These are phyloP conservation scores for Albifimbria verrucaria DNA, from an alignment of 2,329 filamentous ascomycete species.

Conservation along the genomic window DNA sequence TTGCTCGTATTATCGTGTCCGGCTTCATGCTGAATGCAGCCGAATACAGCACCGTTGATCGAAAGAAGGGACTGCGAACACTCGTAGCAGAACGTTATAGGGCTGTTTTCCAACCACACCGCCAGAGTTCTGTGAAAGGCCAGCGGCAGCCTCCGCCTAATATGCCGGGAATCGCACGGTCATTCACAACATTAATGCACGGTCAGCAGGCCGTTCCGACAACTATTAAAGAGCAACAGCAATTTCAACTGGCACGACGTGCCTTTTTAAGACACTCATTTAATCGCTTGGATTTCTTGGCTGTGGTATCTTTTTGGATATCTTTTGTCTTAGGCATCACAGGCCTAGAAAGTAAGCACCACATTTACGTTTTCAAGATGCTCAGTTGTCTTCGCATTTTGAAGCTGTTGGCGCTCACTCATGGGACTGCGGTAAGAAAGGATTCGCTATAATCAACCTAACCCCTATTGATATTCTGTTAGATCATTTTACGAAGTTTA, in stretches of 20 bases:
- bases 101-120: conserved; percentile 76
- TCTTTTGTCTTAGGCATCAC: conserved; percentile 71
- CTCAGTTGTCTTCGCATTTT: conserved; percentile 91
- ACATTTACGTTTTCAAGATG: conserved; percentile 93
- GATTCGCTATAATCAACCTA: neutral
- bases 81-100: conserved; percentile 74
- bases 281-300: conserved; percentile 91
- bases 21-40: conserved; percentile 86
- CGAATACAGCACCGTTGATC: conserved; percentile 89
- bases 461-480: conserved; percentile 10
- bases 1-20: conserved; percentile 84
- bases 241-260: conserved; percentile 80
- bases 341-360: conserved; percentile 64
- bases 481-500: conserved; percentile 90
- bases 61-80: conserved; percentile 68
- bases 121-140: conserved; percentile 63
- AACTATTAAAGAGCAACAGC: conserved; percentile 74
- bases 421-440: conserved; percentile 76
- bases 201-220: conserved; percentile 52
- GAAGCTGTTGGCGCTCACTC: conserved; percentile 84
- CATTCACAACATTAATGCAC: conserved; percentile 77
- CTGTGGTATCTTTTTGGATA: conserved; percentile 93
- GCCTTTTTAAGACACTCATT: conserved; percentile 95
- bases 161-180: conserved; percentile 67
- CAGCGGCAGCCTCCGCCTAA: conserved; percentile 42